A percentile compares a stretch with the other conserved stretches of the same genome.
These are phyloP conservation scores for Tolypocladium nubicola DNA, from an alignment of 2,329 filamentous ascomycete species.

Conservation along the genomic window DNA sequence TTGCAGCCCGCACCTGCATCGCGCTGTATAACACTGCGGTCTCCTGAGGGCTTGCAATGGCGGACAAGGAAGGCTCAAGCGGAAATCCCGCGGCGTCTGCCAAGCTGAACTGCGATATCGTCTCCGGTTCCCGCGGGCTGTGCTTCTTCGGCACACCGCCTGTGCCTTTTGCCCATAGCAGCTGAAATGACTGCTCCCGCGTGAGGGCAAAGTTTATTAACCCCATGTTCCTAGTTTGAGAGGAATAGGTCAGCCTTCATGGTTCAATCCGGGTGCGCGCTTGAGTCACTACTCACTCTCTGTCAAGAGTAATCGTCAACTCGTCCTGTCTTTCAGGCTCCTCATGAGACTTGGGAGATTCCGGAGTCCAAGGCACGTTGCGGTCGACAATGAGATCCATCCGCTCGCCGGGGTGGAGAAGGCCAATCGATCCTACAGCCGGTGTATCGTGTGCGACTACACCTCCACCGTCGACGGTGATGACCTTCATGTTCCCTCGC, in stretches of 20 bases:
- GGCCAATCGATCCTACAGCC: conserved; percentile 6
- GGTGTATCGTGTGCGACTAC: conserved; percentile 5
- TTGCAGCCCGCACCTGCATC: conserved; percentile 8
- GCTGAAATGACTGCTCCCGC: conserved; percentile 8
- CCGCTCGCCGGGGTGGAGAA: conserved; percentile 11
- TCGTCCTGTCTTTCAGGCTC: neutral
- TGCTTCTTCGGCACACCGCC: neutral
- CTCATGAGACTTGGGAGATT: neutral
- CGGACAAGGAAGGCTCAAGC: neutral
- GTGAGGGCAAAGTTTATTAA: conserved; percentile 10
- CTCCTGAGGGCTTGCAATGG: conserved; percentile 1
- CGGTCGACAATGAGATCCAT: conserved; percentile 8
- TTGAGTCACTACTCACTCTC: conserved; percentile 4
- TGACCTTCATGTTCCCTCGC: conserved; percentile 5
- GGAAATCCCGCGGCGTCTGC: neutral
- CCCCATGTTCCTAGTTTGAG: conserved; percentile 8
- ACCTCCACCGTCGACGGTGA: conserved; percentile 10
- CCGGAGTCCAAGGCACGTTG: neutral
- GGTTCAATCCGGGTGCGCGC: neutral
- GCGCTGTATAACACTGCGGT: conserved; percentile 10
- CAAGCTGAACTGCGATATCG: neutral
- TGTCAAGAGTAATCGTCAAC: conserved; percentile 6
- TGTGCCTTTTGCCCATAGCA: conserved; percentile 2
- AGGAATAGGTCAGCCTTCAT: neutral
- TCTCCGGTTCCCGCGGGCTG: neutral